phyloP scores from a whole-genome alignment of 2,329 filamentous ascomycete genomes.

The Fusarium fujikuroi region DNA sequence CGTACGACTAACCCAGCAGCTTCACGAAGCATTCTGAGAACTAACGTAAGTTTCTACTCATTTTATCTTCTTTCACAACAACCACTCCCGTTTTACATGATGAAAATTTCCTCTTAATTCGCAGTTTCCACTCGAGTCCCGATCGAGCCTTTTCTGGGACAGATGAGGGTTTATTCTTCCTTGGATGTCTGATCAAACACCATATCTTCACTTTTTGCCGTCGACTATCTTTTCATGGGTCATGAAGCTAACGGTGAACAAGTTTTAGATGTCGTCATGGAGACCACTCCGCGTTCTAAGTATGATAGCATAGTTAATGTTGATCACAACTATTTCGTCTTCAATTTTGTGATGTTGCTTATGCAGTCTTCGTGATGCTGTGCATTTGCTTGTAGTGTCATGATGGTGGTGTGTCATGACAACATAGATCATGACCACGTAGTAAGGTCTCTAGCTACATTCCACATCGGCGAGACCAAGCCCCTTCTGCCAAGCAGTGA shows the following conservation, averaged over 20 bases:
- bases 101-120: conserved; percentile 82
- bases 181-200: conserved; percentile 77
- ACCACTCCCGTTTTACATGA: conserved; percentile 59
- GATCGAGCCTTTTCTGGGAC: conserved; percentile 72
- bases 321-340: not conserved
- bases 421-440: not conserved
- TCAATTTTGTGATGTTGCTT: not conserved
- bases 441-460: not conserved
- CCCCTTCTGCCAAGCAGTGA: too few species aligned
- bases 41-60: conserved; percentile 33
- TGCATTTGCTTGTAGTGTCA: not conserved
- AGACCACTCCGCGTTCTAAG: not conserved
- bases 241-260: conserved; percentile 40
- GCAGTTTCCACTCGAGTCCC: conserved; percentile 89
- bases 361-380: not conserved
- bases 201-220: conserved; percentile 20
- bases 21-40: not conserved
- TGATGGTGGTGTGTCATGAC: conserved; percentile 1
- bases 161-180: conserved; percentile 77
- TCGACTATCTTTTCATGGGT: conserved; percentile 1
- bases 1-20: conserved; percentile 19
- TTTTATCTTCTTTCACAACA: conserved; percentile 9
- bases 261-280: conserved; percentile 10
- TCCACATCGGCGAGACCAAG: not conserved
- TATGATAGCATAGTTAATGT: not conserved